These are phyloP conservation scores for Penicillium nordicum DNA, from an alignment of 2,329 filamentous ascomycete species.

Conservation along the genomic window DNA sequence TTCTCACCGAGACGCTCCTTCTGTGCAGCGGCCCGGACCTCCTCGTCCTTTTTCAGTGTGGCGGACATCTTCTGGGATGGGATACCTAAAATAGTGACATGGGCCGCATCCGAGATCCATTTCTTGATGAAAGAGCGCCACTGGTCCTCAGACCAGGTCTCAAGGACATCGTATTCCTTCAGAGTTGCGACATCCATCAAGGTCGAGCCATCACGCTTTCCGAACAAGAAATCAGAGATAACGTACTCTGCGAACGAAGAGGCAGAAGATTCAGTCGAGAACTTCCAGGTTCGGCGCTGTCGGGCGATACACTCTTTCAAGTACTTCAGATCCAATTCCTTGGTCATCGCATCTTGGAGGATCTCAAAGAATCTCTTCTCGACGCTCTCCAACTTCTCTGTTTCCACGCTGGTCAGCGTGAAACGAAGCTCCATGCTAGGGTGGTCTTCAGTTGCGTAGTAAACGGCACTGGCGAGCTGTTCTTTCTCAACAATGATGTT, in stretches of 20 bases:
- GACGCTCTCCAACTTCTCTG: conserved; percentile 76
- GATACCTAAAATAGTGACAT: conserved; percentile 82
- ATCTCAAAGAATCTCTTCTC: conserved; percentile 83
- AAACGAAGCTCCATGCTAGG: conserved; percentile 83
- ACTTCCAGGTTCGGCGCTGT: conserved; percentile 77
- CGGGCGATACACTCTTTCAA: conserved; percentile 81
- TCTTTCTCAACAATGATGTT: conserved; percentile 91
- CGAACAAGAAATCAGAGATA: conserved; percentile 90
- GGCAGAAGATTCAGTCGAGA: conserved; percentile 75
- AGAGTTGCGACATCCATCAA: conserved; percentile 57
- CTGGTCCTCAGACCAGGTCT: conserved; percentile 74
- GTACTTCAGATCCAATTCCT: conserved; percentile 84
- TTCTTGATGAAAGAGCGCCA: conserved; percentile 80
- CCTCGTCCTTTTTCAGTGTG: conserved; percentile 77
- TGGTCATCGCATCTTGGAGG: conserved; percentile 70
- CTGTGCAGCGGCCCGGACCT: conserved; percentile 72
- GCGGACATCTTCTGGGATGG: conserved; percentile 77
- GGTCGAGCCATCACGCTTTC: conserved; percentile 76
- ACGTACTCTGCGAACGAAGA: conserved; percentile 79
- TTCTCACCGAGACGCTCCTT: conserved; percentile 77
- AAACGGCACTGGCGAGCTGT: conserved; percentile 81
- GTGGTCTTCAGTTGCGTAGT: conserved; percentile 73
- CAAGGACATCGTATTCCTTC: conserved; percentile 62
- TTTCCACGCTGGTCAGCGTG: conserved; percentile 79
- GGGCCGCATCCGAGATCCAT: conserved; percentile 80